Evolutionary conservation across 164 flowering plant genomes (phyloP).

Genomic region (Dillenia suffruticosa): DNA sequence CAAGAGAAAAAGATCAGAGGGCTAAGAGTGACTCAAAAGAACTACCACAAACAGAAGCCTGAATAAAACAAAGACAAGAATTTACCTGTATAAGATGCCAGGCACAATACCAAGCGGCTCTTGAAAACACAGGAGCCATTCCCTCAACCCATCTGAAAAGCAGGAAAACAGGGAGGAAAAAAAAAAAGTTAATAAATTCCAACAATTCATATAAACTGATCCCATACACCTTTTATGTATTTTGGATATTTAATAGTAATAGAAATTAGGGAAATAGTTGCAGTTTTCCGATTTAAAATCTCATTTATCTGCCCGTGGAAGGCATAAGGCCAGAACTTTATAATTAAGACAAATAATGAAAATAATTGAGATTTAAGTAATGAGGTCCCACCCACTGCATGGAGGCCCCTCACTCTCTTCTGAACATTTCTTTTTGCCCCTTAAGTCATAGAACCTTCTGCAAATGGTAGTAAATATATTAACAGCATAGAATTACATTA

Average conservation of each 20-base stretch:
- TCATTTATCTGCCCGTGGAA: too few relatives aligned
- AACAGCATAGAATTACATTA: not conserved
- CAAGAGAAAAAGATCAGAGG: too few relatives aligned
- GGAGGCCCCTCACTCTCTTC: constrained; percentile 79
- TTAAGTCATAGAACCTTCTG: constrained; percentile 76
- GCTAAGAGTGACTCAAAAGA: too few relatives aligned
- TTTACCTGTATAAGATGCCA: constrained; percentile 97
- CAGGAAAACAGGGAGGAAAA: not conserved
- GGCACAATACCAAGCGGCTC: constrained; percentile 89
- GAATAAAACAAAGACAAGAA: not conserved
- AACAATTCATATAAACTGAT: not conserved
- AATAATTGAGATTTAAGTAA: too few relatives aligned
- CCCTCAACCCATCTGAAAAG: constrained; percentile 86
- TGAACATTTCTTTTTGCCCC: constrained; percentile 74
- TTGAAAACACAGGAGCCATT: constrained; percentile 98
- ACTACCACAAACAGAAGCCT: not conserved
- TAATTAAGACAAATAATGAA: too few relatives aligned
- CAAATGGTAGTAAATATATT: constrained; percentile 7
- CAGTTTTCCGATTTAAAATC: too few relatives aligned
- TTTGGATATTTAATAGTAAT: too few relatives aligned
- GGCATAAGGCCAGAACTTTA: too few relatives aligned
- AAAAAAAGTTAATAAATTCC: not conserved
- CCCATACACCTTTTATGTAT: too few relatives aligned
- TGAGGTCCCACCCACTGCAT: constrained; percentile 66
- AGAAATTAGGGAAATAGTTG: too few relatives aligned